Base-by-base conservation (phyloP, 352 stramenopile genomes). In the Pythium insidiosum region DNA sequence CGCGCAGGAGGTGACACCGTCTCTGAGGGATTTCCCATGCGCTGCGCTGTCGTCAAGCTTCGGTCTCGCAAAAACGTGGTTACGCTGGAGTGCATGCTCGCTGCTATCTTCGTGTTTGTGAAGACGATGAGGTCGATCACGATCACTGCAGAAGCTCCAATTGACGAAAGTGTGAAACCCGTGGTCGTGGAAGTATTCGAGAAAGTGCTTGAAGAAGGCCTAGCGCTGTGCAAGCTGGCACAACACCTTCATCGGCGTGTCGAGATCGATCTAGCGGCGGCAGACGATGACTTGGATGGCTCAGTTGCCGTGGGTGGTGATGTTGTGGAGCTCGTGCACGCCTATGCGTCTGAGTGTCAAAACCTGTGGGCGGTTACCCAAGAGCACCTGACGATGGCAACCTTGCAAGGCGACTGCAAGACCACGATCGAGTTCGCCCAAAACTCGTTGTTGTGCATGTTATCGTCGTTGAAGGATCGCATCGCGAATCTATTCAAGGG, bases 231-330 rank as follows among this genome's bases (percentile, higher is more conserved):
- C 23, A 81, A 63, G 31, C 56, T 82, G 16, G 63, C 59, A 1
- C 76, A 84, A 38, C 52, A 83, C 36, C 66, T 89, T 29, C 66
- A 82, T 50, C 71, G 73, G 19, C 73, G 73, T 19, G 64, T 63
- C 6, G 76, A 89, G 37, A 81, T 89, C 16, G 77, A 89, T 44
- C 44, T 89, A 9, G 68, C 66, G 3, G 51, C 69, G 34, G 73
- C 72, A 10, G 69, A 86, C 24, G 75, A 89, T 6, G 76, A 89
- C 40, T 41, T 85, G 13, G 75, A 87, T 21, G 73, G 71, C 10
- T 57, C 76, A 0, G 60, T 83, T 12, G 76, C 75, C 21, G 63
- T 75, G 1, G 73, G 74, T 16, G 75, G 78, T 19, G 76, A 86
- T 35, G 66, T 70, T 10, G 49, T 92, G 4, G 52, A 69, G 38